These are phyloP conservation scores for Gamarada debralockiae DNA, from an alignment of 495 filamentous ascomycete genomes.

Conservation along the genomic window DNA sequence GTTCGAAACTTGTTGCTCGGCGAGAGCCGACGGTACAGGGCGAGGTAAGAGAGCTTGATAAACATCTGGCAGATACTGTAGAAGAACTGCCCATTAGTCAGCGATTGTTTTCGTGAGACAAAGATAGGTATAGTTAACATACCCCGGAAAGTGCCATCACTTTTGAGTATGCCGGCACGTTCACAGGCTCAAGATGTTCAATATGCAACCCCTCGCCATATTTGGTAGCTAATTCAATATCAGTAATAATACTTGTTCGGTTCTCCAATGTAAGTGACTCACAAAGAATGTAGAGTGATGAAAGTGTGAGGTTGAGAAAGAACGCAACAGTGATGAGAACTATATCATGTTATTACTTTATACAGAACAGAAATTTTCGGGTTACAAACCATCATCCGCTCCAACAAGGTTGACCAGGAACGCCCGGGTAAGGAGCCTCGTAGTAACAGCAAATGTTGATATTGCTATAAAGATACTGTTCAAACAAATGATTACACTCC, in stretches of 20 bases:
- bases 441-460: not conserved
- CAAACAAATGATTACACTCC: not conserved
- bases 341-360: not conserved
- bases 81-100: not conserved
- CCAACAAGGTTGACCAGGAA: conserved; percentile 1
- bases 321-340: conserved; percentile 3
- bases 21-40: conserved; percentile 3
- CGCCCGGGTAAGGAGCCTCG: conserved; percentile 1
- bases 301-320: not conserved
- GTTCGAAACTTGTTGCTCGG: not conserved
- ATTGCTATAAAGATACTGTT: conserved; percentile 1
- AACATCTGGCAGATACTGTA: conserved; percentile 1
- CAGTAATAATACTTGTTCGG: not conserved
- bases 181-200: conserved; percentile 1
- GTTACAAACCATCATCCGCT: conserved; percentile 4
- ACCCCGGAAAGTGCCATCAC: not conserved
- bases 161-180: conserved; percentile 1
- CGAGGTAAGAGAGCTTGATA: conserved; percentile 3
- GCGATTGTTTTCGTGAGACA: not conserved
- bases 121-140: not conserved
- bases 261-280: not conserved
- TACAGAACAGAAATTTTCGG: not conserved
- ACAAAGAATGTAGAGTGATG: conserved; percentile 1
- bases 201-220: conserved; percentile 2
- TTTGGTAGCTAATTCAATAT: conserved; percentile 3